Conservation (phyloP, 1,284 basidiomycete genomes). For the Gymnopus androsaceus region DNA sequence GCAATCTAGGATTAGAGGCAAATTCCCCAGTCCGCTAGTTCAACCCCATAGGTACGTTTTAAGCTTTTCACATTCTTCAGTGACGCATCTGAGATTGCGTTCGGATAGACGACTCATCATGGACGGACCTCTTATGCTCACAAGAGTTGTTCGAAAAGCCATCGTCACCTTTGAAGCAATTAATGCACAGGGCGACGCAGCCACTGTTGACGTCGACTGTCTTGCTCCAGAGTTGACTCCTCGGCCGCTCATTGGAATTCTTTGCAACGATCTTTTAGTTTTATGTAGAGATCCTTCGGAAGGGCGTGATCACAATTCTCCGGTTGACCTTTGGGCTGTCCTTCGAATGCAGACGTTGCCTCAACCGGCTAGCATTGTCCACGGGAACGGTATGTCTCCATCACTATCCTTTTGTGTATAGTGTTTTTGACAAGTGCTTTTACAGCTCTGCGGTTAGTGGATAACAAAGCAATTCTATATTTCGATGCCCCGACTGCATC, state of each 20-base stretch:
- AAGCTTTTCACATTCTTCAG: slow-evolving; percentile 3
- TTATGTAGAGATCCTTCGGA: slow-evolving; percentile 82
- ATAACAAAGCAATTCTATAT: slow-evolving; percentile 91
- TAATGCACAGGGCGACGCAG: slow-evolving; percentile 73
- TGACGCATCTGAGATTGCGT: slow-evolving; percentile 3
- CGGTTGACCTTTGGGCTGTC: slow-evolving; percentile 90
- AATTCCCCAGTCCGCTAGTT: slow-evolving; percentile 93
- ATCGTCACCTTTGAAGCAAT: slow-evolving; percentile 83
- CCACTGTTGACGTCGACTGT: slow-evolving; percentile 86
- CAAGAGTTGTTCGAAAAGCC: slow-evolving; percentile 88
- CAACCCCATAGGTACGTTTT: slow-evolving; percentile 86
- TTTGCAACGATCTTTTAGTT: slow-evolving; percentile 93
- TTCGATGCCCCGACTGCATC: slow-evolving; percentile 84
- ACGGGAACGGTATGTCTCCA: slow-evolving; percentile 71
- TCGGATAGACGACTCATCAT: slow-evolving; percentile 76
- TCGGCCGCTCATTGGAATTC: slow-evolving; percentile 72
- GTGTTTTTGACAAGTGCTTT: slow-evolving; percentile 12
- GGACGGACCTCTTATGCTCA: slow-evolving; percentile 82
- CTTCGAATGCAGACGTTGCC: slow-evolving; percentile 88
- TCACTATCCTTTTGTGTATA: slow-evolving; percentile 8
- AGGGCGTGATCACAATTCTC: slow-evolving; percentile 68
- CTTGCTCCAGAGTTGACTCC: slow-evolving; percentile 82
- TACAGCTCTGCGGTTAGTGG: slow-evolving; percentile 76
- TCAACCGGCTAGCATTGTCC: slow-evolving; percentile 87
- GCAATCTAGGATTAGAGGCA: slow-evolving; percentile 90